phyloP scores from a whole-genome alignment of 805 yeast genomes.

The Metschnikowia chrysomelidarum region DNA sequence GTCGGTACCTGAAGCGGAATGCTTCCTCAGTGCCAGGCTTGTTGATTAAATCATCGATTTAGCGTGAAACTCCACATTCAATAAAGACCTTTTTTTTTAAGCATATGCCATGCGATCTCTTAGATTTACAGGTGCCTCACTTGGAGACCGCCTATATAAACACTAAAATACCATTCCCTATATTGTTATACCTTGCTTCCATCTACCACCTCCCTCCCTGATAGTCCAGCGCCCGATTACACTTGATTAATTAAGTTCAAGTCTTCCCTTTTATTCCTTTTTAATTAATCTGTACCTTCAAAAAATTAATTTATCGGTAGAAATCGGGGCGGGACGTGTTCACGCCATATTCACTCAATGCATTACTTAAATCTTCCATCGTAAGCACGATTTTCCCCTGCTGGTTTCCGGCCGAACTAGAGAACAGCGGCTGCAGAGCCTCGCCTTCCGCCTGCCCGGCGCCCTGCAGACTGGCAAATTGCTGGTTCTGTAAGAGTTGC shows the following conservation, averaged over 20 bases:
- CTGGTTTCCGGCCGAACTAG: constrained; percentile 47
- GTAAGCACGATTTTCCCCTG: constrained; percentile 84
- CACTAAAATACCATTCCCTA: background rate
- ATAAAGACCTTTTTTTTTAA: too few relatives aligned
- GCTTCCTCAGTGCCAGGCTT: too few relatives aligned
- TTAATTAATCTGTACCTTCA: background rate
- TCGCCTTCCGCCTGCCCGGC: constrained; percentile 32
- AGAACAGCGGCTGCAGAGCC: constrained; percentile 31
- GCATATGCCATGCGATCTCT: too few relatives aligned
- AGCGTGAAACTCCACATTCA: too few relatives aligned
- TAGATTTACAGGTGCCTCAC: too few relatives aligned
- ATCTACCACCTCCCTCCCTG: background rate
- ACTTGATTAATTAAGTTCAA: background rate
- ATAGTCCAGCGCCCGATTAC: background rate
- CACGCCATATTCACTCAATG: constrained; percentile 88
- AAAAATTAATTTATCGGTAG: constrained; percentile 53
- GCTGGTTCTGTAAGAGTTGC: constrained; percentile 69
- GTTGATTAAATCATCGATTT: too few relatives aligned
- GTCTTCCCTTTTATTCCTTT: background rate
- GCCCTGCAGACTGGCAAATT: constrained; percentile 43
- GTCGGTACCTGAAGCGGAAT: too few relatives aligned
- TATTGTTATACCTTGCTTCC: background rate
- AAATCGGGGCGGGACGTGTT: constrained; percentile 91
- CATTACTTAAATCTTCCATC: constrained; percentile 90
- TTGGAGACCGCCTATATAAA: background rate